Evolutionary conservation across 495 filamentous ascomycete species (phyloP).

Genomic region (Lepraria neglecta): DNA sequence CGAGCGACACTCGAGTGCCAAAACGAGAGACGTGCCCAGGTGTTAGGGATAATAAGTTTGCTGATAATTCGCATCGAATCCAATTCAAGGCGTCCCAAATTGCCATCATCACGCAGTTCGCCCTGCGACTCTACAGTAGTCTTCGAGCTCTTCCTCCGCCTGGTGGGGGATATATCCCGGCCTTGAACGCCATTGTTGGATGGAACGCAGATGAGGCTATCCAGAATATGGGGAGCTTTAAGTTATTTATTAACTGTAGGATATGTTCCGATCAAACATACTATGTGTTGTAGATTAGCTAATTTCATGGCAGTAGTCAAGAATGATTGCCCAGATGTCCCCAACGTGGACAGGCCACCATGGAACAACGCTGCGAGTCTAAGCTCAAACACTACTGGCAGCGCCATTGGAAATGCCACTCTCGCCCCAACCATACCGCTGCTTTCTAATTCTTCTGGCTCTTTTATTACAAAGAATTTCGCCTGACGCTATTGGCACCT

Average conservation of each 20-base stretch:
- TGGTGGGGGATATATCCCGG: neutral
- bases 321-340: neutral
- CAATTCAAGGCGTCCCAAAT: neutral
- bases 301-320: neutral
- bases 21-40: neutral
- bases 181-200: neutral
- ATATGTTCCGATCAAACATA: neutral
- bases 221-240: neutral
- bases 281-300: neutral
- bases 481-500: neutral
- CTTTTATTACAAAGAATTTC: neutral
- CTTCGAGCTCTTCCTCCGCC: neutral
- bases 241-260: neutral
- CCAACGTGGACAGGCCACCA: slow-evolving; percentile 1
- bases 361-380: neutral
- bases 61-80: neutral
- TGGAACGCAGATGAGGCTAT: neutral
- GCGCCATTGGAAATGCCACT: neutral
- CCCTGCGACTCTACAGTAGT: neutral
- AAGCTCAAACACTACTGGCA: neutral
- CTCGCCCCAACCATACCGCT: neutral
- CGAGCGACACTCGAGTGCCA: neutral
- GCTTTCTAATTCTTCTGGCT: neutral
- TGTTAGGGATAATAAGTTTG: neutral
- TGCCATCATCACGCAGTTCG: neutral